Evolutionary conservation across 208 protist genomes (phyloP).

Genomic region (Leishmania tarentolae): DNA sequence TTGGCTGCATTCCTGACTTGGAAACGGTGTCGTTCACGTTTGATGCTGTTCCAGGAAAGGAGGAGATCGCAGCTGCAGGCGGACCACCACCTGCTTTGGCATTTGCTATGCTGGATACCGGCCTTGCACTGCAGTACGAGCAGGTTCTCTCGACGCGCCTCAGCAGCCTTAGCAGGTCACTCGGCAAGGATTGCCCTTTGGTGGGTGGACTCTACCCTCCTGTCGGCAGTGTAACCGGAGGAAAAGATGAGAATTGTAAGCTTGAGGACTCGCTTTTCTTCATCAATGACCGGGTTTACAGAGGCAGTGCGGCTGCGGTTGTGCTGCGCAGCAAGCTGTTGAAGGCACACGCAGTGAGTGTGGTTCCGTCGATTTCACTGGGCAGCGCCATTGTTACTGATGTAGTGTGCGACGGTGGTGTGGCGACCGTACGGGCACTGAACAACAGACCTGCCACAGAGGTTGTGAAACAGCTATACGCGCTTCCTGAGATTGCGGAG

Average conservation of each 20-base stretch:
- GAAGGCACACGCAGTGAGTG: constrained; percentile 56
- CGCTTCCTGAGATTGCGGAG: constrained; percentile 50
- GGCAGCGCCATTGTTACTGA: constrained; percentile 40
- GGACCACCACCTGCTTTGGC: constrained; percentile 53
- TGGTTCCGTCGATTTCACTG: constrained; percentile 80
- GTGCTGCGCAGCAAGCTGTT: constrained; percentile 73
- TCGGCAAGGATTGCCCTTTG: constrained; percentile 49
- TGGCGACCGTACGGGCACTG: constrained; percentile 49
- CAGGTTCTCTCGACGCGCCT: constrained; percentile 60
- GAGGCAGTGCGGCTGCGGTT: constrained; percentile 72
- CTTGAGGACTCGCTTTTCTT: constrained; percentile 83
- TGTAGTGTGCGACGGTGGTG: constrained; percentile 41
- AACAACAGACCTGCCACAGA: constrained; percentile 56
- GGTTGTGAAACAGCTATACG: constrained; percentile 67
- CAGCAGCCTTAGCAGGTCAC: constrained; percentile 39
- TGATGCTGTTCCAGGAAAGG: constrained; percentile 64
- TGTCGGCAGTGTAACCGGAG: constrained; percentile 21
- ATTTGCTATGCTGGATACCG: constrained; percentile 70
- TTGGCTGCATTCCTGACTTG: constrained; percentile 84
- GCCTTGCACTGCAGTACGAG: constrained; percentile 78
- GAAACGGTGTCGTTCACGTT: constrained; percentile 82
- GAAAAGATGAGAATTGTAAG: constrained; percentile 14
- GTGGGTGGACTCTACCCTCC: constrained; percentile 80
- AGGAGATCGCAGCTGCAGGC: constrained; percentile 50
- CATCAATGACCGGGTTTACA: constrained; percentile 80